These are phyloP conservation scores for Cinnamomum micranthum DNA, from an alignment of 164 flowering plant genomes.

Conservation along the genomic window DNA sequence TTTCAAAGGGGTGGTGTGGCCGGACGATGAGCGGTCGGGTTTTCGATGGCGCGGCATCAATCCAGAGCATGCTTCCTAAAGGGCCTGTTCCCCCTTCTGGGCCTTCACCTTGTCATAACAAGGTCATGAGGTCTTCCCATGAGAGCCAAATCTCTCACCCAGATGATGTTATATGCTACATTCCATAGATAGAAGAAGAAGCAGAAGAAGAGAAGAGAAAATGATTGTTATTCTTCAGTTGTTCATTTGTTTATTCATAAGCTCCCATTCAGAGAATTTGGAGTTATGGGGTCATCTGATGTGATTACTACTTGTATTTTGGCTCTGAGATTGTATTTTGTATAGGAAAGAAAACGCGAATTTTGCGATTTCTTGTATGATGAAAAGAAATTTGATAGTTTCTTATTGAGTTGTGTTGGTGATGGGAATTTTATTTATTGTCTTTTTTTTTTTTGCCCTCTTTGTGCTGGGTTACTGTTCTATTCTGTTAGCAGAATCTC, in stretches of 20 bases:
- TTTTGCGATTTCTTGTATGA: background rate
- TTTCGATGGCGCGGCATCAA: background rate
- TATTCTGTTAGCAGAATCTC: too few relatives aligned
- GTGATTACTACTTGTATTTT: background rate
- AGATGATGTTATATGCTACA: constrained; percentile 9
- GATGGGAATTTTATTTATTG: too few relatives aligned
- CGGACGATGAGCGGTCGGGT: constrained; percentile 9
- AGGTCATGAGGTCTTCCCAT: constrained; percentile 6
- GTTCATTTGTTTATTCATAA: background rate
- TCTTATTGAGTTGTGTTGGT: too few relatives aligned
- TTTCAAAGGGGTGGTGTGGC: constrained; percentile 15
- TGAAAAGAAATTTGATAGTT: background rate
- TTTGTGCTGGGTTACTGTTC: too few relatives aligned
- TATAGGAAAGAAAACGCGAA: background rate
- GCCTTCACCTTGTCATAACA: constrained; percentile 44
- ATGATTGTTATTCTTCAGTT: background rate
- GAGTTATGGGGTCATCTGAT: background rate
- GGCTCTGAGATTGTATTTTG: background rate
- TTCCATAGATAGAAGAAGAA: background rate
- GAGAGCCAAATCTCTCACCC: background rate
- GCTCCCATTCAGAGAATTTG: background rate
- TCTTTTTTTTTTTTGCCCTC: too few relatives aligned
- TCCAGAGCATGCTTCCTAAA: constrained; percentile 28
- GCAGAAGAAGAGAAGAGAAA: background rate
- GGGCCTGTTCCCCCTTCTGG: constrained; percentile 51